These are phyloP conservation scores for Blastobotrys malaysiensis DNA, from an alignment of 1,139 yeast genomes.

Conservation along the genomic window DNA sequence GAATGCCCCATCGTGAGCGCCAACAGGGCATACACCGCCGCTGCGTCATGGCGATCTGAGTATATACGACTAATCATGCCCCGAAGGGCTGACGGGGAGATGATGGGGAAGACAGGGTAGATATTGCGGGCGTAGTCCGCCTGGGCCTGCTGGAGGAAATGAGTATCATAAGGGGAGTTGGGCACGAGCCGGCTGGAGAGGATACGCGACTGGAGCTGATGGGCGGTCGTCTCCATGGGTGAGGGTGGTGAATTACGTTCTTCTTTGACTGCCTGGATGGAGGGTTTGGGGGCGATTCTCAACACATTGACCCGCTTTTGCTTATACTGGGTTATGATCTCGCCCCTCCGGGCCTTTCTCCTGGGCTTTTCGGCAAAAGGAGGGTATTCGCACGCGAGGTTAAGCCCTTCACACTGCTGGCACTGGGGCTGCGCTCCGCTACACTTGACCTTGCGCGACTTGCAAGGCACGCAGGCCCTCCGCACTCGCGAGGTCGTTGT, in stretches of 20 bases:
- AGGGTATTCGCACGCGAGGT: slow-evolving; percentile 16
- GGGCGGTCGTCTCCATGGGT: neutral
- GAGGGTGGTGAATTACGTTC: neutral
- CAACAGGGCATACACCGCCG: slow-evolving; percentile 17
- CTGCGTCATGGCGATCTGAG: slow-evolving; percentile 10
- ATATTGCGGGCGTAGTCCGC: slow-evolving; percentile 12
- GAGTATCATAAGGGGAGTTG: slow-evolving; percentile 3
- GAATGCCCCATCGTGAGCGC: slow-evolving; percentile 18
- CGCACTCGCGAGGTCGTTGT: neutral
- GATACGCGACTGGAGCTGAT: neutral
- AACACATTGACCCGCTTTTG: neutral
- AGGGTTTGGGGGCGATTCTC: neutral
- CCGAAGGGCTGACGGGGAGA: slow-evolving; percentile 14
- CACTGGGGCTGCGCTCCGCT: slow-evolving; percentile 15
- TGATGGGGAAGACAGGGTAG: slow-evolving; percentile 20
- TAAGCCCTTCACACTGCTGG: slow-evolving; percentile 14
- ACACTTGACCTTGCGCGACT: slow-evolving; percentile 18
- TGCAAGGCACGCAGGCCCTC: slow-evolving; percentile 20
- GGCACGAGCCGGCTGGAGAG: neutral
- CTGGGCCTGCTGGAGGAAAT: slow-evolving; percentile 12
- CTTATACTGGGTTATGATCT: slow-evolving; percentile 14
- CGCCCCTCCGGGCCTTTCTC: slow-evolving; percentile 16
- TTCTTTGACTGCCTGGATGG: neutral
- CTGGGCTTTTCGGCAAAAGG: slow-evolving; percentile 3
- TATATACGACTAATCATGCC: slow-evolving; percentile 9